Base-by-base conservation (phyloP, 306 rosid genomes). In the Albizia julibrissin region DNA sequence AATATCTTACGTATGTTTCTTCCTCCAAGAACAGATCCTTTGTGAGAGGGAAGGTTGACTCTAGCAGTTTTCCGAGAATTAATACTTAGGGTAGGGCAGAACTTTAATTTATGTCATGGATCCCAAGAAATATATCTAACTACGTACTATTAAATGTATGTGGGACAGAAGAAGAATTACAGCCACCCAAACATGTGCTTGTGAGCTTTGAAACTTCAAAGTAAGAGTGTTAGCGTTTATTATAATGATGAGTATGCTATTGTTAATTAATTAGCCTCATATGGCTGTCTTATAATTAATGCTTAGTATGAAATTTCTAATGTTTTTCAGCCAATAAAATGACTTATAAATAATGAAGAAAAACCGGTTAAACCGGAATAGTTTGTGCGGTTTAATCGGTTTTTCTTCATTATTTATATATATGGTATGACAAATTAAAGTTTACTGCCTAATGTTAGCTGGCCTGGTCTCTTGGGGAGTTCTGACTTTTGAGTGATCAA, bases 21-120 rank as follows among this genome's bases (percentile, higher is more conserved):
- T 49, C 56, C 7, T 16, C 56, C 56, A 6, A 49, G 56, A 16
- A 49, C 56, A 49, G 19, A 49, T 49, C 56, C 15, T 46, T 46
- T 49, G 56, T 49, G n/a, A 37, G 26, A 34, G 72, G 27, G 37
- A n/a, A 54, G 56, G 75, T 70, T 70, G 58, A 70, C 75, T 70
- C 43, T 43, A 22, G n/a, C 15, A 0, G 22, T 24, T 70, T 8
- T 70, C 22, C 9, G 9, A 70, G 49, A 40, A 68, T 39, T 34
- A 34, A 68, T 6, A 18, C 9, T 34, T 34, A 34, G 39, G 39
- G 39, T 34, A 9, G 73, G 27, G 54, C 11, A 16, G 49, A 42
- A 70, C 2, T 70, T 42, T 1, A 68, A 21, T 47, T 42, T 1
- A 42, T 43, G 37, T 13, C 52, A 43, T 43, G 56, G 21, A 70